phyloP scores from a whole-genome alignment of 208 protist genomes.

The Blastocrithidia nonstop region DNA sequence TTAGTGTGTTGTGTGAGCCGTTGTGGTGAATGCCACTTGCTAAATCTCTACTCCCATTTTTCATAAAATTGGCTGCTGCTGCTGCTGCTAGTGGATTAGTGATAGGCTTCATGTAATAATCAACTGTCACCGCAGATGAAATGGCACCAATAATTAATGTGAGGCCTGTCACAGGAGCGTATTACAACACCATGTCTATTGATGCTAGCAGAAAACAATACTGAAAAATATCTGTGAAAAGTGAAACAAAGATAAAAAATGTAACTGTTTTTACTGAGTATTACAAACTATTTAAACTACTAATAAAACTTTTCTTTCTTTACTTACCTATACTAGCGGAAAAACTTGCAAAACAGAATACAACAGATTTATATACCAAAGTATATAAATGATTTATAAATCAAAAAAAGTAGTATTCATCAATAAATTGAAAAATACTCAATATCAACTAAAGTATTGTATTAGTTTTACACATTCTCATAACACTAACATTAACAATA shows the following conservation, averaged over 20 bases:
- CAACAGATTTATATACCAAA: background rate
- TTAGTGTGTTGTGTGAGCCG: too few species aligned
- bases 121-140: constrained; percentile 11
- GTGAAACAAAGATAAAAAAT: background rate
- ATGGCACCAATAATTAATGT: constrained; percentile 22
- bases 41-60: too few species aligned
- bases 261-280: background rate
- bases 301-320: too few species aligned
- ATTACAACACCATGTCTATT: constrained; percentile 27
- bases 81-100: background rate
- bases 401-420: constrained; percentile 2
- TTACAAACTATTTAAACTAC: too few species aligned
- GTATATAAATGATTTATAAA: constrained; percentile 6
- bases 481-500: too few species aligned
- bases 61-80: background rate
- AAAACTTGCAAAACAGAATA: constrained; percentile 5
- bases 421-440: too few species aligned
- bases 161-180: constrained; percentile 41
- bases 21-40: too few species aligned
- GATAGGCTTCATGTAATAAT: constrained; percentile 8
- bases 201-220: too few species aligned
- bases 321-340: constrained; percentile 5
- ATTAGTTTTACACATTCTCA: too few species aligned
- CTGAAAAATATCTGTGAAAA: too few species aligned
- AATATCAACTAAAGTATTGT: too few species aligned